Evolutionary conservation across 805 yeast species (phyloP), one percentile per base, ranked within the genome.

Genomic region (Saccharomycopsis fibuligera): DNA sequence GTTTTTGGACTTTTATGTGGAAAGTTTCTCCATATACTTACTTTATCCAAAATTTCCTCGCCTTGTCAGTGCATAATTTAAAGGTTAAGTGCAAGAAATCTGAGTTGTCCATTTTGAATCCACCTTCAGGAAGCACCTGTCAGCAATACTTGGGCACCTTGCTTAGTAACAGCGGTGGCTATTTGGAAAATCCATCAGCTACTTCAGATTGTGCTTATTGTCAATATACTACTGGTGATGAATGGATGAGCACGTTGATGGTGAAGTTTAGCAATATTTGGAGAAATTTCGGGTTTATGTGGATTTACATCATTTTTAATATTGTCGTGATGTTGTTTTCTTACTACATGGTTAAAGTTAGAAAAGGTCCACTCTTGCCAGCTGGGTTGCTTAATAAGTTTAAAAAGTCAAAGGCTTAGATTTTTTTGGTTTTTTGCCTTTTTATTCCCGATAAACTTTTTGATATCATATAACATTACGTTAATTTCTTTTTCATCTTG

Each of bases 1-100:
- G 86, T 1, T 86, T 86, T 69, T 86, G 95, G 95, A 79, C 76
- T 41, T 86, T 83, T 62, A 83, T 86, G 89, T 81, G 84, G 75
- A 75, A 83, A 56, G 72, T 71, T 19, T 81, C 86, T 23, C 95
- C 85, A 8, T 74, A 75, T 64, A 83, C 91, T 1, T 86, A 86
- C 60, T 76, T 82, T 62, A 68, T 86, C 50, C 79, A 77, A 54
- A 70, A 77, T 45, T 68, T 83, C 53, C 67, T 80, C 39, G 69
- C 67, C 23, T 65, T 61, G 27, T 69, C 73, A 45, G 66, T 73
- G 56, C 81, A 81, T 55, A 73, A 70, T 35, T 68, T 75, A 54
- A 60, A 63, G 33, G 81, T 85, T 10, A 58, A 50, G 12, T 83
- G 90, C 62, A 54, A 64, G 5, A 54, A 49, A 2, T 53, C 56